Conservation (phyloP, 306 rosid species). For the Luffa aegyptiaca region DNA sequence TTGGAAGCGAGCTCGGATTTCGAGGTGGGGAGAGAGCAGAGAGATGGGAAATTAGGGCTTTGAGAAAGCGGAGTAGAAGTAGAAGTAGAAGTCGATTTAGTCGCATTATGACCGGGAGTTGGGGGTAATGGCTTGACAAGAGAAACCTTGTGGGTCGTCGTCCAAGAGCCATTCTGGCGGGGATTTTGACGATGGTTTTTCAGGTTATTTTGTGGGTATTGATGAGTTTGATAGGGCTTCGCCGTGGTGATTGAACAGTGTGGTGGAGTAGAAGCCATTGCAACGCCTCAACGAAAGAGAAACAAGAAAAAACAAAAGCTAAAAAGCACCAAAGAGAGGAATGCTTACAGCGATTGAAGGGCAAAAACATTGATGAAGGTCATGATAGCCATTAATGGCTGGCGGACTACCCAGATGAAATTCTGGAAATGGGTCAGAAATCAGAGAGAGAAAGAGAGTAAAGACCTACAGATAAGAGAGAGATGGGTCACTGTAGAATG, state of each 20-base stretch:
- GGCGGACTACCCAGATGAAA: neutral
- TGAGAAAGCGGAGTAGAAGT: constrained; percentile 19
- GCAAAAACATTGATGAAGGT: neutral
- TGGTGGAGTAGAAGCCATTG: constrained; percentile 65
- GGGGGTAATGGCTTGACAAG: constrained; percentile 26
- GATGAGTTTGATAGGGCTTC: constrained; percentile 37
- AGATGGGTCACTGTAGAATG: neutral
- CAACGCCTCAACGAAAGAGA: neutral
- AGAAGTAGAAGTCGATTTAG: constrained; percentile 25
- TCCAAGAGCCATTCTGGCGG: constrained; percentile 31
- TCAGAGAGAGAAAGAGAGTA: constrained; percentile 5
- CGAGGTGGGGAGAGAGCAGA: constrained; percentile 30
- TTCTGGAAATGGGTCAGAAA: constrained; percentile 1
- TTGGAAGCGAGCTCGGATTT: constrained; percentile 42
- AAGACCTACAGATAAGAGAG: neutral
- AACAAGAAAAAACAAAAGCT: neutral
- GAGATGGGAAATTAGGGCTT: constrained; percentile 35
- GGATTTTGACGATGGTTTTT: constrained; percentile 28
- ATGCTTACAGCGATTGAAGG: neutral
- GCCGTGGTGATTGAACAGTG: constrained; percentile 44
- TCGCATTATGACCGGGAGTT: constrained; percentile 15
- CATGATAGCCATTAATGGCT: neutral
- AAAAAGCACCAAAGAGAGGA: neutral
- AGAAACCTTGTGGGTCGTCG: constrained; percentile 37
- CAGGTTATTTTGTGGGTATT: constrained; percentile 29